Evolutionary conservation across 2,329 filamentous ascomycete species (phyloP), one percentile per base, ranked within the genome.

Genomic region (Pestalotiopsis sp.): DNA sequence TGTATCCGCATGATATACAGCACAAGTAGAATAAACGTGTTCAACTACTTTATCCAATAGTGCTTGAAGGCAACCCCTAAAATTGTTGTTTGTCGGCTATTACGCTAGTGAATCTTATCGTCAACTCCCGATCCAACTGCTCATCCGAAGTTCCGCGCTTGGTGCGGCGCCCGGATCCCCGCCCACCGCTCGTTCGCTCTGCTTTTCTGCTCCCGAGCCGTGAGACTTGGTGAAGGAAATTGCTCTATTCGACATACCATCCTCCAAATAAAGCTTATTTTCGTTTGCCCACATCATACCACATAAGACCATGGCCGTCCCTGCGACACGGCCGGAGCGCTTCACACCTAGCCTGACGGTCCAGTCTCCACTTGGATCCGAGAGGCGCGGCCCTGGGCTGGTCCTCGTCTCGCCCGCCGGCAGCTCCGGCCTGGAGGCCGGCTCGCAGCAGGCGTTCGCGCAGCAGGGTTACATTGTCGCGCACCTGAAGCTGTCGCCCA

Each of bases 301-400:
- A 9, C 14, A 14, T 13, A 13, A 25, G 4, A 62, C 2, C 9
- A 62, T 62, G 59, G 31, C 59, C n/a, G 59, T 39, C 27, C 7
- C 25, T n/a, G n/a, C 59, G 5, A 20, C 59, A 20, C 59, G 27
- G 62, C 62, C 62, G 20, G 62, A 64, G 20, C 38, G 62, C n/a
- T n/a, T 27, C 23, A 49, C 62, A 12, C 38, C 62, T 11, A 64
- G 39, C 20, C 39, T 64, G 62, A 64, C 62, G 6, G 23, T 64
- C 25, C 62, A 64, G 23, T 23, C 62, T 55, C 62, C 62, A 36
- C 62, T 64, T 36, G 59, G 59, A 27, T 39, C 59, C 31, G 25
- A 39, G n/a, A 62, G 14, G n/a, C 59, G 36, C 59, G 59, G 59
- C 12, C 59, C 59, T 27, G 59, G 59, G 36, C 59, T 62, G n/a